Percentiles rank a stretch among this genome's conserved stretches.
Conservation (phyloP, 148 eudicot species). For the Vaccinium macrocarpon region DNA sequence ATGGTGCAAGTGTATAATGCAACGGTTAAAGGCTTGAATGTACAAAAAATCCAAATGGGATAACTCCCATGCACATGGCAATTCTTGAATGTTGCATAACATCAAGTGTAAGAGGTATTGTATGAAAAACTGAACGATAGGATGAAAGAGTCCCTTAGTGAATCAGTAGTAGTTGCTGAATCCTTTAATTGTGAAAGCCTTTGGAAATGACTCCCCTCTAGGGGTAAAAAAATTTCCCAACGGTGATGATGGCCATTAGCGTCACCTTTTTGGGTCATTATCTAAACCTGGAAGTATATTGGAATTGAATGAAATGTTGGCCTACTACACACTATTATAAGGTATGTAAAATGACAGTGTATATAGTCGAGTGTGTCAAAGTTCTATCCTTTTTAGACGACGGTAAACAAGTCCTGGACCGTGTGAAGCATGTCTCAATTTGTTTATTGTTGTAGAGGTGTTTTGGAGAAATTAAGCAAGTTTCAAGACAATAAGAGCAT, state of each 20-base stretch:
- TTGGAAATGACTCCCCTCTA: neutral
- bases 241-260: neutral
- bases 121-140: no score
- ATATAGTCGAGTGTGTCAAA: neutral
- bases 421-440: neutral
- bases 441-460: neutral
- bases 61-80: neutral
- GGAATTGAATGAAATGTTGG: neutral
- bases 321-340: neutral
- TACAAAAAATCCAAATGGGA: neutral
- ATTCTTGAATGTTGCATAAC: neutral
- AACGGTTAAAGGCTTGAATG: neutral
- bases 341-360: neutral
- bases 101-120: neutral
- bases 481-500: neutral
- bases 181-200: neutral
- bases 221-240: neutral
- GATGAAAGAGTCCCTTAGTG: neutral
- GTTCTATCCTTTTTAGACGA: neutral
- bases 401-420: no score
- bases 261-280: neutral
- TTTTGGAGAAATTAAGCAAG: neutral
- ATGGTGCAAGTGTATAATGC: neutral
- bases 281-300: neutral
- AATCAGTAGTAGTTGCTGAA: neutral